A percentile compares a stretch with the other conserved stretches of the same genome.
Evolutionary conservation across 345 rosid genomes (phyloP).

Genomic region (Turnera subulata): DNA sequence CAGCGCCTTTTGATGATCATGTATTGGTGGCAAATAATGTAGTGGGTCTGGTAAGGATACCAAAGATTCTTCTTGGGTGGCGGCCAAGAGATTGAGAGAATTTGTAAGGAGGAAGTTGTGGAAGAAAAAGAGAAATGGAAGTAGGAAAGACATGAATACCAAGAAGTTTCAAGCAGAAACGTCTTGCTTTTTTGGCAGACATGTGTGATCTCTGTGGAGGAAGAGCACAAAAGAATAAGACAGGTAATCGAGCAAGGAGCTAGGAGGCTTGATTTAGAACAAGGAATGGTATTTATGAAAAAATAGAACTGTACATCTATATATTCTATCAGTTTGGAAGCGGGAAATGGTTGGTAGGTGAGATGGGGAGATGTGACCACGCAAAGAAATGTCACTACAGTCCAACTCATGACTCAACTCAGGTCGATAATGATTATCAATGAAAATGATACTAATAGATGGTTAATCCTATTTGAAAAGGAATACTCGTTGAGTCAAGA

Average conservation of each 20-base stretch:
- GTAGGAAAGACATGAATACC: neutral
- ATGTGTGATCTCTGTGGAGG: neutral
- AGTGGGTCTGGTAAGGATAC: neutral
- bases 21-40: neutral
- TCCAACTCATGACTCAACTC: too few species aligned
- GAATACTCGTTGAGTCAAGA: too few species aligned
- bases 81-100: neutral
- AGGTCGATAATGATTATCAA: too few species aligned
- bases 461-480: too few species aligned
- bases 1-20: neutral
- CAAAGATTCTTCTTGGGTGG: neutral
- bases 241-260: neutral
- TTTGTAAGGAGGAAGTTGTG: conserved; percentile 4
- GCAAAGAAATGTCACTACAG: too few species aligned
- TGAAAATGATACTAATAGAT: too few species aligned
- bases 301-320: too few species aligned
- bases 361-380: too few species aligned
- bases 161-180: neutral
- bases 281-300: neutral
- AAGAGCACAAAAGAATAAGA: neutral
- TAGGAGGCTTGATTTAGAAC: neutral
- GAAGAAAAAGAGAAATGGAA: neutral
- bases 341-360: too few species aligned
- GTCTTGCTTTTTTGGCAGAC: neutral
- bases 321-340: too few species aligned